These are phyloP conservation scores for Mortierella hygrophila DNA, from an alignment of 192 early-diverging fungal genomes.

Conservation along the genomic window DNA sequence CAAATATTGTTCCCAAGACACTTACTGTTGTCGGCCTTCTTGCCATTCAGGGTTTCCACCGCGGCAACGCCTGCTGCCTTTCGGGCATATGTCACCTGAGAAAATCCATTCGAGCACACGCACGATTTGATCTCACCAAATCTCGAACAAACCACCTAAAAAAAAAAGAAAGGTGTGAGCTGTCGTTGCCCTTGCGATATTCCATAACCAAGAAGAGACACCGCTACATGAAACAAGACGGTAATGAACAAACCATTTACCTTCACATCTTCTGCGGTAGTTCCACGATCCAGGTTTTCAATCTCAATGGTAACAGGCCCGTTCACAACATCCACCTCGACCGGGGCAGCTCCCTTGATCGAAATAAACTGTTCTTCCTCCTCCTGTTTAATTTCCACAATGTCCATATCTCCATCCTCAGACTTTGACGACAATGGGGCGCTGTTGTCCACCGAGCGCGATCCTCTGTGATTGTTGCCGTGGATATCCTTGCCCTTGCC, in stretches of 20 bases:
- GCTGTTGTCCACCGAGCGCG: not conserved
- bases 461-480: not conserved
- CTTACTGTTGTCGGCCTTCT: slow-evolving; percentile 49
- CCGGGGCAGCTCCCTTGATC: slow-evolving; percentile 22
- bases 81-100: slow-evolving; percentile 45
- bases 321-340: not conserved
- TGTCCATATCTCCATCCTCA: not conserved
- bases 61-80: slow-evolving; percentile 41
- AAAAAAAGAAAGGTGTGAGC: not conserved
- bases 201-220: not conserved
- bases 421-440: not conserved
- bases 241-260: slow-evolving; percentile 1
- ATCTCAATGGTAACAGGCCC: slow-evolving; percentile 46
- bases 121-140: slow-evolving; percentile 51
- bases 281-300: slow-evolving; percentile 51
- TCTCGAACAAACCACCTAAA: slow-evolving; percentile 42
- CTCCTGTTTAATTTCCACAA: not conserved
- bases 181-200: not conserved
- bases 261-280: slow-evolving; percentile 52
- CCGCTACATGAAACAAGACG: not conserved
- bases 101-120: slow-evolving; percentile 39
- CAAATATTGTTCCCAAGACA: not conserved
- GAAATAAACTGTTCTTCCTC: slow-evolving; percentile 1
- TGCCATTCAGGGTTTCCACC: slow-evolving; percentile 39
- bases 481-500: not conserved